Base-by-base conservation (phyloP, 1,139 yeast genomes). In the Neolecta irregularis region DNA sequence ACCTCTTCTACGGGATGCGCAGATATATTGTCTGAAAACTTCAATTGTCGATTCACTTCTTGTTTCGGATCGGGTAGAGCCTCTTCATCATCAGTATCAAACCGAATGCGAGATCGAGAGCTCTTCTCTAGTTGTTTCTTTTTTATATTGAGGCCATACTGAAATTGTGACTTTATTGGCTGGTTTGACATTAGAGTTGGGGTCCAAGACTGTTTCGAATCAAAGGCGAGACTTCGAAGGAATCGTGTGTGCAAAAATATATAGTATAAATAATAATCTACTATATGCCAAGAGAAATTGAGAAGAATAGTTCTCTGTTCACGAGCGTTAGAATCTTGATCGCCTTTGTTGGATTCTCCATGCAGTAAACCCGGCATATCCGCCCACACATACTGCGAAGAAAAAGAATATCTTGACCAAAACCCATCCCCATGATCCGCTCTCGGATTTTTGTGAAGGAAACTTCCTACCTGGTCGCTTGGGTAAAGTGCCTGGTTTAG, bases 381-480 rank as follows among this genome's bases (percentile, higher is more conserved):
- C 41, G 13, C 31, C 42, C 5, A 37, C 45, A 15, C 43, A 34
- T 9, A 40, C 30, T 5, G 35, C 36, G 32, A 40, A 23, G 33
- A 29, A 20, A 35, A 32, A 26, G 34, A 43, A 35, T 38, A 33
- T 9, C 32, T 32, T 42, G 37, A 41, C 5, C 37, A 41, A 11
- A 24, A 37, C 25, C 21, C 36, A 30, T 3, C 20, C 15, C 42
- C 26, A 48, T 50, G 25, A 41, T 35, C 12, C 43, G 37, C 19
- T 41, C n/a, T n/a, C n/a, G 46, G 32, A 42, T 43, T 11, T 34
- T 39, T 22, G 39, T 64, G 37, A 63, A 62, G 34, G 68, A 67
- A 35, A 56, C 56, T 47, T 58, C 64, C 43, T 71, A 62, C 13
- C 66, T 70, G 45, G 52, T 67, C 1, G 72, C 59, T 37, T 56